Evolutionary conservation across 306 rosid genomes (phyloP).

Genomic region (Vicia sativa): DNA sequence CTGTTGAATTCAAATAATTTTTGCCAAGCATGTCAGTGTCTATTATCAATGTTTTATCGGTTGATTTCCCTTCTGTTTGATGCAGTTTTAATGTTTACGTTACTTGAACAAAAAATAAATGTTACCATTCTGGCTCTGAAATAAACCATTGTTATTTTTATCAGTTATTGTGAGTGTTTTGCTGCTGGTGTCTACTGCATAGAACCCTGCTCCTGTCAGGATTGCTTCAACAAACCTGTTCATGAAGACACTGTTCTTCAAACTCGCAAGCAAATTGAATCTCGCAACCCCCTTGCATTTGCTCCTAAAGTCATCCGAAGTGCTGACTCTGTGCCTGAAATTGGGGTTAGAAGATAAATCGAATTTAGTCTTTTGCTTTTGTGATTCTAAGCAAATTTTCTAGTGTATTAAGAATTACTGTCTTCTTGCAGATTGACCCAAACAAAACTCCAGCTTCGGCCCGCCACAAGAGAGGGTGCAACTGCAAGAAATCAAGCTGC

Average conservation of each 20-base stretch:
- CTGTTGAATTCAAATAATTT: slow-evolving; percentile 15
- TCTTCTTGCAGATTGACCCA: slow-evolving; percentile 67
- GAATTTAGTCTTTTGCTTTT: slow-evolving; percentile 18
- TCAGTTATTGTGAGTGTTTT: slow-evolving; percentile 92
- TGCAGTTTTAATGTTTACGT: neutral
- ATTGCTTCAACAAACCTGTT: slow-evolving; percentile 84
- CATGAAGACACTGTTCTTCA: slow-evolving; percentile 81
- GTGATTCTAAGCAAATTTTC: slow-evolving; percentile 15
- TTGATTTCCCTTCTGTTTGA: neutral
- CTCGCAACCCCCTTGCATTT: slow-evolving; percentile 97
- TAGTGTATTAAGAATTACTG: slow-evolving; percentile 28
- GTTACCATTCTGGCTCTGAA: slow-evolving; percentile 4
- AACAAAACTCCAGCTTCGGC: slow-evolving; percentile 92
- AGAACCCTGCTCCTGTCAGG: slow-evolving; percentile 87
- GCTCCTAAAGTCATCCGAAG: slow-evolving; percentile 93
- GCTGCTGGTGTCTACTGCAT: slow-evolving; percentile 91
- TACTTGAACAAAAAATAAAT: neutral
- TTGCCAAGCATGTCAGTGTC: neutral
- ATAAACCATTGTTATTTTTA: slow-evolving; percentile 3
- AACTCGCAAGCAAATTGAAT: slow-evolving; percentile 84
- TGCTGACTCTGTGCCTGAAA: slow-evolving; percentile 65
- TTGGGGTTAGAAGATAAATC: slow-evolving; percentile 63
- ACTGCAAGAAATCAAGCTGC: slow-evolving; percentile 95
- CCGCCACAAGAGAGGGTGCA: slow-evolving; percentile 94
- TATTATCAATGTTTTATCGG: neutral